Evolutionary conservation across 1,284 basidiomycete genomes (phyloP), one percentile per base, ranked within the genome.

Genomic region (Malassezia sp.): DNA sequence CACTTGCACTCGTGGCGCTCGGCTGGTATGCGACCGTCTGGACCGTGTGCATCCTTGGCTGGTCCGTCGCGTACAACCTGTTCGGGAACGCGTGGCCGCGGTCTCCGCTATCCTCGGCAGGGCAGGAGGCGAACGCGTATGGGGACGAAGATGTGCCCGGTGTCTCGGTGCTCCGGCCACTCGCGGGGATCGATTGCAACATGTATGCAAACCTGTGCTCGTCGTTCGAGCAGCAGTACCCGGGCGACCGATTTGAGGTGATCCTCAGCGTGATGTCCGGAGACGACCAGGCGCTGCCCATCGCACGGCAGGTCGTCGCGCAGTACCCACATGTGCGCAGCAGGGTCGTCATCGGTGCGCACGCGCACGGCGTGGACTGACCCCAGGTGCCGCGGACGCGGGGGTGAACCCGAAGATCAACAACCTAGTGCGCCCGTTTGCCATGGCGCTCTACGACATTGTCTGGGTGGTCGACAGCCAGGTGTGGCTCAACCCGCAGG

Each of bases 351-450:
- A 53, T 67, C 14, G 61, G 53, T 41, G n/a, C n/a, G n/a, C n/a
- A n/a, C n/a, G n/a, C n/a, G n/a, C n/a, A 35, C 35, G 31, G n/a
- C 21, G 9, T 2, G 28, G 15, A 34, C 42, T 14, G 14, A 38
- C 33, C 12, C 10, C n/a, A 47, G 74, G 74, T 74, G 71, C 73
- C 38, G 70, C 72, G 24, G 46, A 55, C 11, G 72, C 91, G 15
- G 90, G 91, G 2, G 82, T 89, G 30, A 97, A 99, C 64, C 93
- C 93, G 1, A 97, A 97, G 75, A 83, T 99, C 63, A 96, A 95
- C 75, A 97, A 97, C 68, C 80, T 97, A 30, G 78, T 91, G 52
- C 79, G 80, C 29, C 78, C 89, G 3, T 95, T 91, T 70, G 54
- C 60, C 3, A 75, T 75, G 30, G 90, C 91, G 0, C 73, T 77